Evolutionary conservation across 305 asterid species (phyloP), one percentile per base, ranked within the genome.

Genomic region (Fraxinus xanthoxyloides): DNA sequence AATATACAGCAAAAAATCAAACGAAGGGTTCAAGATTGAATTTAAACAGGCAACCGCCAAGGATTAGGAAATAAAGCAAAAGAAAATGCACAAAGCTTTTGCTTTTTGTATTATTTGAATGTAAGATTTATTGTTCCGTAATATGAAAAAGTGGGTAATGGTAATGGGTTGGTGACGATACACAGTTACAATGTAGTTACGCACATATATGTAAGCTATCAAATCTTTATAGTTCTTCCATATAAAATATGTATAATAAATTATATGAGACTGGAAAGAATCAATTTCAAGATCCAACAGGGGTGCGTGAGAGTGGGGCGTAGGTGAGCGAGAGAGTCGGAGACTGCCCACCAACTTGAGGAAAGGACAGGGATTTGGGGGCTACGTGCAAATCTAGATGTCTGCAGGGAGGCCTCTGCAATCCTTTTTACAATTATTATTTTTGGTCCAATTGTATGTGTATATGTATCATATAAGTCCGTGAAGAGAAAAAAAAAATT

Each of bases 271-370:
- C 8, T 17, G 61, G 23, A 51, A 51, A 51, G 61, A 51, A 17
- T 51, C 61, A 17, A 51, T 78, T 48, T 77, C 80, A 77, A 88
- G 93, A 90, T 92, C 89, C 80, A 83, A 88, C 85, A 91, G 91
- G 82, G 89, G 91, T 85, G 87, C 80, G 61, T 48, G 19, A 17
- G 61, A 40, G 1, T 4, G 12, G 32, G 72, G 72, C 32, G n/a
- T 63, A 24, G 32, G 72, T 63, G 12, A 82, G 61, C 79, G 83
- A 75, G 8, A 17, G 24, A 51, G 23, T 4, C 24, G 7, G 87
- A 23, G 34, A 84, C 86, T 30, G 67, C 77, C 26, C 85, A 82
- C 79, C 89, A 86, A 82, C 85, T 85, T 32, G 82, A 83, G 82
- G 89, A 88, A 90, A 86, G 36, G 91, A 90, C 89, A 59, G 48